Conservation (phyloP, 2,329 filamentous ascomycete species). For the Leptographium wingfieldii region DNA sequence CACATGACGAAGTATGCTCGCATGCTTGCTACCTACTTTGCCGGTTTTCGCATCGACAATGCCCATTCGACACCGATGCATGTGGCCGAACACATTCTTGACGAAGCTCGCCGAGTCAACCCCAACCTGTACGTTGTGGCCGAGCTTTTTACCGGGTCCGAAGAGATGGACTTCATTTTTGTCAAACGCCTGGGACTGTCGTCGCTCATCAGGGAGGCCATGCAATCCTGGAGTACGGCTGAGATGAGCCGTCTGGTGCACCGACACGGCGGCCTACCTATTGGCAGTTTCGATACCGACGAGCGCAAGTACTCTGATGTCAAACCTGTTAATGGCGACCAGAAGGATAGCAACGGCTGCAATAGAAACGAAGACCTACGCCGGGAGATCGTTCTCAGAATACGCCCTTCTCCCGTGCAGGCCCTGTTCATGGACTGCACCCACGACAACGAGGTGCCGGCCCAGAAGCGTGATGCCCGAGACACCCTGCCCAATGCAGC, state of each 20-base stretch:
- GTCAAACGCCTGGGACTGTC: conserved; percentile 86
- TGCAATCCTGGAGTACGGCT: conserved; percentile 94
- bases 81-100: conserved; percentile 87
- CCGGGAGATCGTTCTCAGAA: conserved; percentile 60
- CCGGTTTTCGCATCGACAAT: conserved; percentile 93
- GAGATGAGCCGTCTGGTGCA: conserved; percentile 91
- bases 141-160: conserved; percentile 89
- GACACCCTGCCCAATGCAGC: conserved; percentile 93
- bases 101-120: conserved; percentile 78
- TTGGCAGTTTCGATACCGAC: conserved; percentile 95
- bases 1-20: conserved; percentile 90
- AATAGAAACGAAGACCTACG: conserved; percentile 23
- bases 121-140: conserved; percentile 86
- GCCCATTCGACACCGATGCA: conserved; percentile 92
- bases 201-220: conserved; percentile 87
- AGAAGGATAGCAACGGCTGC: conserved; percentile 2
- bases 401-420: conserved; percentile 80
- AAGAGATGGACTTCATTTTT: conserved; percentile 93
- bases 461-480: conserved; percentile 85
- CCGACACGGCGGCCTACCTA: conserved; percentile 82
- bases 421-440: conserved; percentile 99
- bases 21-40: conserved; percentile 88
- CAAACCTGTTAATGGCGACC: conserved; percentile 1
- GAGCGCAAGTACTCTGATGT: conserved; percentile 42
- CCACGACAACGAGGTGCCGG: conserved; percentile 92